phyloP scores from a whole-genome alignment of 176 grass and related monocot species.

The Melocanna baccifera region DNA sequence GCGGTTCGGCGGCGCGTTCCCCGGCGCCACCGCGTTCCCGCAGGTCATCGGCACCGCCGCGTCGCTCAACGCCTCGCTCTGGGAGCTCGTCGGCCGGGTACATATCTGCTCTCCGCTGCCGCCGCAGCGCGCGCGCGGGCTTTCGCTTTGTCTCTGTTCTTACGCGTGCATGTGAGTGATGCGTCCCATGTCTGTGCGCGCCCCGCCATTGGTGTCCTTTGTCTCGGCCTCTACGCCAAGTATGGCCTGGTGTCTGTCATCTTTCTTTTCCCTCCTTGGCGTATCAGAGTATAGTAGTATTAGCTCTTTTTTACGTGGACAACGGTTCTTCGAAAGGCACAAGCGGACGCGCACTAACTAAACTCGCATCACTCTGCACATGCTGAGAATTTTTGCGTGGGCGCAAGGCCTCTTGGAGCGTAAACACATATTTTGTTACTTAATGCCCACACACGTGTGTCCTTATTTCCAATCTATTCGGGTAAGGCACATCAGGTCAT shows the following conservation, averaged over 20 bases:
- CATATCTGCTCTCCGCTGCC: neutral
- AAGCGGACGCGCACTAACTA: no score
- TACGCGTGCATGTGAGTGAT: constrained; percentile 19
- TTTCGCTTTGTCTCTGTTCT: neutral
- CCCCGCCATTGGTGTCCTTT: neutral
- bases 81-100: constrained; percentile 87
- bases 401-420: no score
- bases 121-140: neutral
- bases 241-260: neutral
- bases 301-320: neutral
- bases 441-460: no score
- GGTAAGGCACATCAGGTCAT: no score
- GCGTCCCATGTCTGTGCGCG: neutral
- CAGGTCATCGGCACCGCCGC: constrained; percentile 90
- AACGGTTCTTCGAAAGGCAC: no score
- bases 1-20: constrained; percentile 61
- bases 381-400: no score
- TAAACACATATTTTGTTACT: no score
- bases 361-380: no score
- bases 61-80: constrained; percentile 75
- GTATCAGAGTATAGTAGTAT: neutral
- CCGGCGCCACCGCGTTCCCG: constrained; percentile 85
- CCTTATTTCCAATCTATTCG: no score
- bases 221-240: neutral
- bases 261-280: neutral